Percentiles rank a stretch among this genome's conserved stretches.
Conservation (phyloP, 2,329 filamentous ascomycete species). For the Fusarium graminum region DNA sequence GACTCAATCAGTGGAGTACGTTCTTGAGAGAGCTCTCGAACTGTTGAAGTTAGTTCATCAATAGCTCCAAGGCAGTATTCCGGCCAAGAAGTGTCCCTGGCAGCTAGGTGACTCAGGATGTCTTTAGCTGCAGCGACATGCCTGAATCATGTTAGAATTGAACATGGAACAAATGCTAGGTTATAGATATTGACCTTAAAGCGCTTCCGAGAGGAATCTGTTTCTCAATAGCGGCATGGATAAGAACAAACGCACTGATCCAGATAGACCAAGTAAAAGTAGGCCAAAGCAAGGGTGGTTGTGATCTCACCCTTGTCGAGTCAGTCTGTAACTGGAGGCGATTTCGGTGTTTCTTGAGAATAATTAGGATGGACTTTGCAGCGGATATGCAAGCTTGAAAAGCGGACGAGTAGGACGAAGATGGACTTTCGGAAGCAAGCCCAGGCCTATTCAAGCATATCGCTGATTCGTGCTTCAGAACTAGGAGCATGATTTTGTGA, state of each 20-base stretch:
- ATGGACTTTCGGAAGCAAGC: constrained; percentile 59
- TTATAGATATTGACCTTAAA: constrained; percentile 51
- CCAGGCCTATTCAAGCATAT: constrained; percentile 65
- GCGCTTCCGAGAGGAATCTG: constrained; percentile 57
- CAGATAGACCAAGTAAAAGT: constrained; percentile 66
- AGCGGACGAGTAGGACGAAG: constrained; percentile 61
- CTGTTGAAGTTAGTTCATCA: constrained; percentile 50
- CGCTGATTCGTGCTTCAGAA: constrained; percentile 63
- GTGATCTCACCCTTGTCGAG: constrained; percentile 19
- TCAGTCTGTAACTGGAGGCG: constrained; percentile 30
- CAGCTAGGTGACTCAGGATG: constrained; percentile 47
- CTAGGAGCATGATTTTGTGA: constrained; percentile 58
- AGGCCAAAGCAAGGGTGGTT: constrained; percentile 60
- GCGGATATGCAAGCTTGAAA: constrained; percentile 65
- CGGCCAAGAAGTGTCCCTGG: constrained; percentile 52
- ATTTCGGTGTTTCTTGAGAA: constrained; percentile 51
- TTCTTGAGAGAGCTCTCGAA: constrained; percentile 46
- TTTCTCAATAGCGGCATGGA: constrained; percentile 63
- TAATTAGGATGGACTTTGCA: constrained; percentile 61
- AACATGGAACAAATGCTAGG: fast-evolving
- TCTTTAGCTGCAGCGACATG: constrained; percentile 50
- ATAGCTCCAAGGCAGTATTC: constrained; percentile 53
- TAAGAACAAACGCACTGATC: constrained; percentile 66
- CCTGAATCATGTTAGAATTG: constrained; percentile 23
- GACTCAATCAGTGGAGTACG: constrained; percentile 26